phyloP scores from a whole-genome alignment of 305 asterid genomes.

The Fraxinus sp. region DNA sequence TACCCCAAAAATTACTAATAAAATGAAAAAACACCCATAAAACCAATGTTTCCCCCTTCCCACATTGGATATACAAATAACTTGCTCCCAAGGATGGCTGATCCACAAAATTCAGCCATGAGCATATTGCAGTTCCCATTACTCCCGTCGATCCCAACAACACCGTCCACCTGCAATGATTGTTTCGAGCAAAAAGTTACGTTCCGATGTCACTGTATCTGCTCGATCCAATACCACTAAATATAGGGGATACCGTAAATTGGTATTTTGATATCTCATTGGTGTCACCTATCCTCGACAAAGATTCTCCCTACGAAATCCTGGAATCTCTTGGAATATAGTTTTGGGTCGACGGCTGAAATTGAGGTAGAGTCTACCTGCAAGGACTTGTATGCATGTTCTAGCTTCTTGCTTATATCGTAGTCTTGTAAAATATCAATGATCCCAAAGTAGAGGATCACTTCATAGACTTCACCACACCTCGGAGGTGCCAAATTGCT shows the following conservation, averaged over 20 bases:
- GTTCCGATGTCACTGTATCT: neutral
- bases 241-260: neutral
- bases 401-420: constrained; percentile 92
- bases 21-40: constrained; percentile 25
- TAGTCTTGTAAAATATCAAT: constrained; percentile 94
- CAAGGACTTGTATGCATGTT: constrained; percentile 90
- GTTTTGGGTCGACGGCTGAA: constrained; percentile 94
- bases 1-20: constrained; percentile 33
- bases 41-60: constrained; percentile 32
- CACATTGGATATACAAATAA: constrained; percentile 45
- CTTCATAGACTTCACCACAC: constrained; percentile 69
- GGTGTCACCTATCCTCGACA: constrained; percentile 66
- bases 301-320: constrained; percentile 82
- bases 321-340: constrained; percentile 81
- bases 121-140: neutral
- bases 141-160: neutral
- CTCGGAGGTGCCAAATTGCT: constrained; percentile 48
- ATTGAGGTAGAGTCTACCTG: constrained; percentile 83
- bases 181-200: neutral
- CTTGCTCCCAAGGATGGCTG: constrained; percentile 44
- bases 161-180: neutral
- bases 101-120: constrained; percentile 62
- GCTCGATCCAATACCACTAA: neutral
- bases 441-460: constrained; percentile 86
- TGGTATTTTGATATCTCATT: neutral